A percentile compares a stretch with the other conserved stretches of the same genome.
Evolutionary conservation across 2,329 filamentous ascomycete genomes (phyloP).

Genomic region (Blumeriella jaapii): DNA sequence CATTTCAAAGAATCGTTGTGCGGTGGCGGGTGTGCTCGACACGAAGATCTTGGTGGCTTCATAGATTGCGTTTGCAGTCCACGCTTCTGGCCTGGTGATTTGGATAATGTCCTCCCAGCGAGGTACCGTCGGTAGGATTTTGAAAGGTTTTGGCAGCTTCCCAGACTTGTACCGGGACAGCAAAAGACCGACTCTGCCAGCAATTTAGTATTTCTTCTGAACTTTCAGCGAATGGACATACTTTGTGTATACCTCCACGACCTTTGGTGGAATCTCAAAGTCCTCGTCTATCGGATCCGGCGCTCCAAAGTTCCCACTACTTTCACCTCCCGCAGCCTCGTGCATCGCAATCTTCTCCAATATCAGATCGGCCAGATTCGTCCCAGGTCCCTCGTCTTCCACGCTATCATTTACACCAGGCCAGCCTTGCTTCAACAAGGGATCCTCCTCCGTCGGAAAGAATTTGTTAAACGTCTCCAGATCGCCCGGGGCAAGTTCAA

Average conservation of each 20-base stretch:
- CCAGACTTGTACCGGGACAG: conserved; percentile 90
- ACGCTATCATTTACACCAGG: conserved; percentile 25
- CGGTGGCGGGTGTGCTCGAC: conserved; percentile 66
- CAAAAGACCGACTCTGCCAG: conserved; percentile 63
- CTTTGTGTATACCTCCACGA: conserved; percentile 90
- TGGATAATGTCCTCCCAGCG: conserved; percentile 83
- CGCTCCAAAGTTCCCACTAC: conserved; percentile 21
- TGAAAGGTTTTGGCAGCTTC: conserved; percentile 95
- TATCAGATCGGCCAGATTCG: conserved; percentile 87
- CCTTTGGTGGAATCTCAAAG: conserved; percentile 78
- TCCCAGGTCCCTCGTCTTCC: conserved; percentile 40
- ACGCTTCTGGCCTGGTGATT: conserved; percentile 67
- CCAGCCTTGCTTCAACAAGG: conserved; percentile 24
- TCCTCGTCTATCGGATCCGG: conserved; percentile 54
- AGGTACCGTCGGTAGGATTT: conserved; percentile 84
- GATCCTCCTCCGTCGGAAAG: conserved; percentile 54
- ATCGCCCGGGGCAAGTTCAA: conserved; percentile 74
- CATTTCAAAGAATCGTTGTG: conserved; percentile 76
- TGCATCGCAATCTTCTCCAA: conserved; percentile 88
- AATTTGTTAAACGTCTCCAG: conserved; percentile 87
- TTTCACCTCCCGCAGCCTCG: conserved; percentile 50
- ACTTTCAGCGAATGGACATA: conserved; percentile 29
- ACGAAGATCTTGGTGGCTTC: conserved; percentile 90
- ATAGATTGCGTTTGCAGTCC: conserved; percentile 71
- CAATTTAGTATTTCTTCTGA: conserved; percentile 6